Conservation (phyloP, 495 filamentous ascomycete genomes). For the Hyphodiscus hymeniophilus region DNA sequence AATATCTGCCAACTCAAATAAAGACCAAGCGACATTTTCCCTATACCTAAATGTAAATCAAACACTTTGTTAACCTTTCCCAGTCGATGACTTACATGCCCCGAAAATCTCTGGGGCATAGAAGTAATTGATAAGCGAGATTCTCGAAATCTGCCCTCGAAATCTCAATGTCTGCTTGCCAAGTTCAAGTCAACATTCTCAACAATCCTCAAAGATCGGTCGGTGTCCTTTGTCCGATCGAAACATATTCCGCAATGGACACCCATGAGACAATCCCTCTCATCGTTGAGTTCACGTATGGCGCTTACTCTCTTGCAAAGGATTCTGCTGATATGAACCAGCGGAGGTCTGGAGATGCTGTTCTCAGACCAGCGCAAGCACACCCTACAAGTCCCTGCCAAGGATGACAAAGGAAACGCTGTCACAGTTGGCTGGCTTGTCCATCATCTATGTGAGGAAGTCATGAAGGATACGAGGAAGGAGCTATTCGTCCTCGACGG, state of each 20-base stretch:
- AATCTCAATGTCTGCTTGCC: neutral
- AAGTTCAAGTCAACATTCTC: neutral
- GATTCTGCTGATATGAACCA: conserved; percentile 26
- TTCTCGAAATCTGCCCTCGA: neutral
- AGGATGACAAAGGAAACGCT: conserved; percentile 44
- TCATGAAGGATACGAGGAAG: conserved; percentile 78
- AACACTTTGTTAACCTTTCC: too few relatives aligned
- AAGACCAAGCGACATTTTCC: too few relatives aligned
- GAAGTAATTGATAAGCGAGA: too few relatives aligned
- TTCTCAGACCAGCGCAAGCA: conserved; percentile 77
- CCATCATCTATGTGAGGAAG: conserved; percentile 66
- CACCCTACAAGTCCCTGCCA: conserved; percentile 56
- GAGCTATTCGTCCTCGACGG: conserved; percentile 86
- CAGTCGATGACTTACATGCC: neutral
- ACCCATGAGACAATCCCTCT: conserved; percentile 23
- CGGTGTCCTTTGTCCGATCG: neutral
- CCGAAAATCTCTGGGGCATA: too few relatives aligned
- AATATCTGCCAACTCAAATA: too few relatives aligned
- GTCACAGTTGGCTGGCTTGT: conserved; percentile 73
- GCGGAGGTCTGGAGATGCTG: conserved; percentile 91
- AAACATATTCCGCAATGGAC: too few relatives aligned
- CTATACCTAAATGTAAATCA: too few relatives aligned
- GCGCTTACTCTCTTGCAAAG: conserved; percentile 7
- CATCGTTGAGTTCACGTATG: conserved; percentile 70
- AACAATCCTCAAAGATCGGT: neutral